A percentile compares a stretch with the other conserved stretches of the same genome.
These are phyloP conservation scores for Tuctoria greenei DNA, from an alignment of 176 grass and related monocot species.

Conservation along the genomic window DNA sequence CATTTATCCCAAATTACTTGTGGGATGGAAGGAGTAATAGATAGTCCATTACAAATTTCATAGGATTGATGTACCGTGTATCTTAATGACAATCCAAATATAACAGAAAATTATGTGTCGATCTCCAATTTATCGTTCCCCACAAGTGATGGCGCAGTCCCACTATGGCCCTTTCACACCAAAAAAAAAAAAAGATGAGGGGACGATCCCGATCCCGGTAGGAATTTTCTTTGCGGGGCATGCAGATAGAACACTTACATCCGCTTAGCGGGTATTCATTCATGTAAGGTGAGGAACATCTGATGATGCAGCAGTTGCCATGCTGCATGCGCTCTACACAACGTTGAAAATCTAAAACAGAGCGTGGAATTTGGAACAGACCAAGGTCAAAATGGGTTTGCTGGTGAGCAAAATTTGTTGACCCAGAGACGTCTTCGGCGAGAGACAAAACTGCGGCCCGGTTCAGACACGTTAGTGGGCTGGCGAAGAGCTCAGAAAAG, in stretches of 20 bases:
- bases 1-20: too few species aligned
- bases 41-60: not conserved
- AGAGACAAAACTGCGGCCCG: not conserved
- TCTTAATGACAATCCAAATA: not conserved
- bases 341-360: not conserved
- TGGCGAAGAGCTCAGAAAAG: conserved; percentile 17
- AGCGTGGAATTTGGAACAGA: not conserved
- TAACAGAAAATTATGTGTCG: not conserved
- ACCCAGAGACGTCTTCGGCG: not conserved
- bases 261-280: too few species aligned
- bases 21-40: too few species aligned
- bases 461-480: not conserved
- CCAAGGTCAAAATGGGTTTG: conserved; percentile 14
- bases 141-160: not conserved
- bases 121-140: not conserved
- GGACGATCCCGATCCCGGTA: not conserved
- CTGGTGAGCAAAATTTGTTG: conserved; percentile 31
- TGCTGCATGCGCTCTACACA: not conserved
- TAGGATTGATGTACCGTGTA: not conserved
- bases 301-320: not conserved
- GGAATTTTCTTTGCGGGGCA: too few species aligned
- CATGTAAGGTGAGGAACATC: conserved; percentile 1
- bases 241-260: too few species aligned
- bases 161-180: not conserved
- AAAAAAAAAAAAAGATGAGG: not conserved